Base-by-base conservation (phyloP, 1,284 basidiomycete genomes). In the Wolfiporia cocos region DNA sequence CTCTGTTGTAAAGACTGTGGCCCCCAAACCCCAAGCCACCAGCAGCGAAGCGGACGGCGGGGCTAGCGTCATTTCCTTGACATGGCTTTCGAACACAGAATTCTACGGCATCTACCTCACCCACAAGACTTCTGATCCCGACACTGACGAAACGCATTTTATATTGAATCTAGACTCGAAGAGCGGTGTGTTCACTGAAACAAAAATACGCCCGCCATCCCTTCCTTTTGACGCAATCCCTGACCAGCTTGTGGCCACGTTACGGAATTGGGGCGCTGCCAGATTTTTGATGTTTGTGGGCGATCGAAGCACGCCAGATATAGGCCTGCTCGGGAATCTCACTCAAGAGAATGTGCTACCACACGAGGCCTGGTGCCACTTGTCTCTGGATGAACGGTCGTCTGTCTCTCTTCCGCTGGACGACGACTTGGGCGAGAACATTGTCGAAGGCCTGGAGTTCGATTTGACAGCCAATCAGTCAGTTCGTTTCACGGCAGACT, bases 321-420 rank as follows among this genome's bases (percentile, higher is more conserved):
- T 92, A 2, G 89, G 87, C 39, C 65, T 86, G 17, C 58, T 91
- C 19, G 83, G 73, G 3, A 75, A 70, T 44, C 52, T 71, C 15
- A 61, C 67, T n/a, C n/a, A n/a, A 2, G 65, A 66, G 9, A 45
- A 54, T 7, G 53, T 51, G 1, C 2, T 44, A 2, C 37, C 50
- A 4, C 39, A 55, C n/a, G 69, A 72, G 21, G 55, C 50, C 3
- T 92, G 89, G 89, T 73, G 73, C 45, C 81, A 81, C 39, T 62
- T 88, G 37, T 75, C 78, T 3, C 73, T 88, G 46, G 89, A 91
- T 47, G 89, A 89, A 59, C 85, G 75, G 0, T 72, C 85, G 5
- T 77, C 77, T 1, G 73, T 78, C 0, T 69, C 68, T 28, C 68
- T 92, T 15, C 90, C 90, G 1, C 59, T 89, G 26, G 83, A 86